A percentile compares a stretch with the other conserved stretches of the same genome.
These are phyloP conservation scores for Knufia fluminis DNA, from an alignment of 2,329 filamentous ascomycete species.

Conservation along the genomic window DNA sequence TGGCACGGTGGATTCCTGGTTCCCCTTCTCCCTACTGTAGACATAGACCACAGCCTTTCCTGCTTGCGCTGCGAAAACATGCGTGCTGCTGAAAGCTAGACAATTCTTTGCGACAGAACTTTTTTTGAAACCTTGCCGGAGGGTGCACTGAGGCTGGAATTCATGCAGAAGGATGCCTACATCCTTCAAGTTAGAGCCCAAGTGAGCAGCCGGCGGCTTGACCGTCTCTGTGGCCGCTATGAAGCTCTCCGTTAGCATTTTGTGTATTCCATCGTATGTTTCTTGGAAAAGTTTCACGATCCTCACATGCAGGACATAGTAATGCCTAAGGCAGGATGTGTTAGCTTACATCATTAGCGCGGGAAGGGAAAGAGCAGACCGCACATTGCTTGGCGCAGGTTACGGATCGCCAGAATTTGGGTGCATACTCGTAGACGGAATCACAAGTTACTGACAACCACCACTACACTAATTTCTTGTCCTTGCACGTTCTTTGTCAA, in stretches of 20 bases:
- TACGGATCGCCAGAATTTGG: not conserved
- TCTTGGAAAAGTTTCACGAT: not conserved
- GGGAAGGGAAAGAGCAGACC: not conserved
- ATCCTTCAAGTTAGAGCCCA: conserved; percentile 55
- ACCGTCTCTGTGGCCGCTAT: conserved; percentile 36
- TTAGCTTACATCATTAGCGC: not conserved
- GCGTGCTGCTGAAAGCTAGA: conserved; percentile 67
- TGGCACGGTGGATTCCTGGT: conserved; percentile 78
- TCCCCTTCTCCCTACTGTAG: conserved; percentile 73
- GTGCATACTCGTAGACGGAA: not conserved
- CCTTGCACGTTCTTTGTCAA: conserved; percentile 3
- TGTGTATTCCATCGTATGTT: not conserved
- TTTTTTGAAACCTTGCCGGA: conserved; percentile 80
- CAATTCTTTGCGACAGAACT: conserved; percentile 71
- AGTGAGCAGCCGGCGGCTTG: conserved; percentile 28
- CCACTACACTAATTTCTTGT: conserved; percentile 3
- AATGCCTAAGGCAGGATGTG: not conserved
- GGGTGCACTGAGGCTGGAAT: conserved; percentile 65
- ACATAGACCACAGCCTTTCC: conserved; percentile 91
- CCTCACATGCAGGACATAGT: not conserved
- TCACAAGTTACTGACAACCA: conserved; percentile 2
- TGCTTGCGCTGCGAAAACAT: conserved; percentile 84
- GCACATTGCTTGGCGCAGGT: conserved; percentile 5
- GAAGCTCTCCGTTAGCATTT: conserved; percentile 42
- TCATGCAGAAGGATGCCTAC: conserved; percentile 81